A percentile compares a stretch with the other conserved stretches of the same genome.
Evolutionary conservation across 1,284 basidiomycete genomes (phyloP).

Genomic region (Wolfiporia cocos): DNA sequence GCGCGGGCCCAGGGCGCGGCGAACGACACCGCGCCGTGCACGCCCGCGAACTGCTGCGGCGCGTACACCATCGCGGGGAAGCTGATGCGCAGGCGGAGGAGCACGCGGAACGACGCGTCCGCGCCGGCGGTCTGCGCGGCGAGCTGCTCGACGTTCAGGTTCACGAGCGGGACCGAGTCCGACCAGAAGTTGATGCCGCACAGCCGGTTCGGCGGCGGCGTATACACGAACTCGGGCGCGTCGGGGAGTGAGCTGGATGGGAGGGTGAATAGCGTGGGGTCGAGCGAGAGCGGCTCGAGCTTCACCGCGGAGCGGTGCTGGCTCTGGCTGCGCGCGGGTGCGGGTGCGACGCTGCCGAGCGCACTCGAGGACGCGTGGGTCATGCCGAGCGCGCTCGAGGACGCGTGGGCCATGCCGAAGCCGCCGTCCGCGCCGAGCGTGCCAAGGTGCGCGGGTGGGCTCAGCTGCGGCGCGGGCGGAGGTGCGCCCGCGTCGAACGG

Average conservation of each 20-base stretch:
- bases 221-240: constrained; percentile 8
- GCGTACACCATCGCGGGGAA: constrained; percentile 39
- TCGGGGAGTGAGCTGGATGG: constrained; percentile 17
- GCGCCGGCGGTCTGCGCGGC: constrained; percentile 23
- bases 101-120: constrained; percentile 24
- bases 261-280: constrained; percentile 22
- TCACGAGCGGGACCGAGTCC: constrained; percentile 59
- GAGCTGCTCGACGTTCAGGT: constrained; percentile 46
- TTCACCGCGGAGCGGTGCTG: constrained; percentile 16
- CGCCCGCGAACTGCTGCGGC: constrained; percentile 50
- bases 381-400: too few relatives aligned
- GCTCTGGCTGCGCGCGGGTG: constrained; percentile 10
- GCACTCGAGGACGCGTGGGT: too few relatives aligned
- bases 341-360: constrained; percentile 15
- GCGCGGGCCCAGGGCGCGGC: constrained; percentile 41
- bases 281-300: constrained; percentile 25
- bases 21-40: constrained; percentile 52
- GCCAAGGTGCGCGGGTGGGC: background rate
- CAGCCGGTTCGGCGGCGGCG: constrained; percentile 17
- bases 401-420: too few relatives aligned
- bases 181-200: constrained; percentile 39
- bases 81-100: constrained; percentile 43
- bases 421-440: too few relatives aligned
- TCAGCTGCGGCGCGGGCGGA: background rate
- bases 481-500: constrained; percentile 8